These are phyloP conservation scores for Xylariaceae sp. DNA, from an alignment of 2,329 filamentous ascomycete species.

Conservation along the genomic window DNA sequence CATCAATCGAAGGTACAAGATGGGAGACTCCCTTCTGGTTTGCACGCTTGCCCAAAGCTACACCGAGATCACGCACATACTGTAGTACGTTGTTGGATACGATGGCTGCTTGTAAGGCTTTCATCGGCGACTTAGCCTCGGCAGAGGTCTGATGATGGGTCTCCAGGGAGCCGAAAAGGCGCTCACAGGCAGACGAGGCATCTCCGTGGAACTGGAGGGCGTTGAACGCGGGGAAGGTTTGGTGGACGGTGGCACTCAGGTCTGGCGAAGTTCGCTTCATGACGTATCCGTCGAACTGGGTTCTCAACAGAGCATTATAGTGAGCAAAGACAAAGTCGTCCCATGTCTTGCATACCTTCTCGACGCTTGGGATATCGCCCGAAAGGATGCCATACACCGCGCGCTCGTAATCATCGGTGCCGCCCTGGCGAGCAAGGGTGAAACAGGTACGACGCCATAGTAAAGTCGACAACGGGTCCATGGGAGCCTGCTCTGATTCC, in stretches of 20 bases:
- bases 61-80: constrained; percentile 56
- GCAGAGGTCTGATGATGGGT: constrained; percentile 48
- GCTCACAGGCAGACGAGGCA: constrained; percentile 45
- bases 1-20: constrained; percentile 38
- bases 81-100: constrained; percentile 57
- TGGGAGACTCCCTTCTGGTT: constrained; percentile 41
- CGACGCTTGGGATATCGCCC: constrained; percentile 73
- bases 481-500: constrained; percentile 38
- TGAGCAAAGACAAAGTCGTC: constrained; percentile 83
- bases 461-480: constrained; percentile 45
- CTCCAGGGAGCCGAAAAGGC: constrained; percentile 58
- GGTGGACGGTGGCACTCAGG: constrained; percentile 48
- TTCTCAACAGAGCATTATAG: constrained; percentile 78
- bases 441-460: constrained; percentile 77
- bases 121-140: constrained; percentile 61
- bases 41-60: constrained; percentile 45
- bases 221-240: constrained; percentile 60
- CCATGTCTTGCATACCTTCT: constrained; percentile 71
- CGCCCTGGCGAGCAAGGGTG: constrained; percentile 61
- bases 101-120: constrained; percentile 70
- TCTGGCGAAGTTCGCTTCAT: constrained; percentile 50
- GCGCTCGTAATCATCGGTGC: constrained; percentile 71
- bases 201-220: constrained; percentile 58
- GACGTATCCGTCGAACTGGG: constrained; percentile 71
- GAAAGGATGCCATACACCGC: constrained; percentile 89